These are phyloP conservation scores for Tubosaeta sp. DNA, from an alignment of 768 basidiomycete species.

Conservation along the genomic window DNA sequence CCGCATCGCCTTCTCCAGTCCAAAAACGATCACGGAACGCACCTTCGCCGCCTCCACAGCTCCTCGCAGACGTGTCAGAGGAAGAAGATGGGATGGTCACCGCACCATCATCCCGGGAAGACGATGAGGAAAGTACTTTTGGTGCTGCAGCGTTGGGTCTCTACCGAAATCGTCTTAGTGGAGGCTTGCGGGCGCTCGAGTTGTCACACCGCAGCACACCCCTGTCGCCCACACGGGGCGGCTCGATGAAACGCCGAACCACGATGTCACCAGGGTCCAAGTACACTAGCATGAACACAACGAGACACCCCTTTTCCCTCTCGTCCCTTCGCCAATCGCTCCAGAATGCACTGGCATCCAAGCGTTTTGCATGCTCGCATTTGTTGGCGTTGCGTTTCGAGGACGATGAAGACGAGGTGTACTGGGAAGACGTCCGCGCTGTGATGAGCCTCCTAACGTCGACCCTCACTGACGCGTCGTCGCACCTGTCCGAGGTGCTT, in stretches of 20 bases:
- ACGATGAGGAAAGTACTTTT: slow-evolving; percentile 40
- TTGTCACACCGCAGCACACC: slow-evolving; percentile 23
- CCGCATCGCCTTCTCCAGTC: slow-evolving; percentile 21
- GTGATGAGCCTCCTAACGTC: slow-evolving; percentile 68
- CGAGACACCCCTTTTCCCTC: slow-evolving; percentile 63
- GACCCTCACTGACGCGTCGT: slow-evolving; percentile 61
- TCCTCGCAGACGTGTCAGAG: slow-evolving; percentile 37
- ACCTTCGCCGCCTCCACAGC: slow-evolving; percentile 33
- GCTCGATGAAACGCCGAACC: slow-evolving; percentile 16
- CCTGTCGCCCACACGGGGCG: slow-evolving; percentile 11
- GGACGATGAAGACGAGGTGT: slow-evolving; percentile 68
- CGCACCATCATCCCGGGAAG: slow-evolving; percentile 19
- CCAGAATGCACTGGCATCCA: slow-evolving; percentile 64
- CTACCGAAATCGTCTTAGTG: slow-evolving; percentile 47
- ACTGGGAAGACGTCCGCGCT: slow-evolving; percentile 82
- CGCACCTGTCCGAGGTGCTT: slow-evolving; percentile 58
- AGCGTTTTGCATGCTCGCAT: slow-evolving; percentile 76
- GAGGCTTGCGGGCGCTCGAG: slow-evolving; percentile 49
- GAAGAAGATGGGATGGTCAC: slow-evolving; percentile 32
- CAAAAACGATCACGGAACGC: slow-evolving; percentile 37
- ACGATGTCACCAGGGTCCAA: slow-evolving; percentile 48
- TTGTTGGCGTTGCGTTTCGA: slow-evolving; percentile 74
- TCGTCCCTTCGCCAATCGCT: slow-evolving; percentile 58
- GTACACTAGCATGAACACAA: slow-evolving; percentile 57
- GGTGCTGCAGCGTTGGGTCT: slow-evolving; percentile 60